These are phyloP conservation scores for Selaginella moellendorffii DNA, from an alignment of 75 land plant genomes.

Conservation along the genomic window DNA sequence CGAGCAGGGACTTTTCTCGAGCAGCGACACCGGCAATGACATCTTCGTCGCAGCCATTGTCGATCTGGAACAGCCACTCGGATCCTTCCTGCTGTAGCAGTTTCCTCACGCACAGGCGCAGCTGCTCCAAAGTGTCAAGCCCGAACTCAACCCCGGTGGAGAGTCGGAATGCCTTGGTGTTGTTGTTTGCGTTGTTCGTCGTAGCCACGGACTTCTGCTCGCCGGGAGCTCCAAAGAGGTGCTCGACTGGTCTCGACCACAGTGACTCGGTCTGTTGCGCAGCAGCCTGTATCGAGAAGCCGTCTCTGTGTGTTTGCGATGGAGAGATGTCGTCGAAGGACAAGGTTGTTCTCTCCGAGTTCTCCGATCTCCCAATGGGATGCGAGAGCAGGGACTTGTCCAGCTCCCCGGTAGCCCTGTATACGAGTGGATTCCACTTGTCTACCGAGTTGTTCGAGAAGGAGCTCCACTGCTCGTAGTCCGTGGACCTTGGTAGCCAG, in stretches of 20 bases:
- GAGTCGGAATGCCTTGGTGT: too few species aligned
- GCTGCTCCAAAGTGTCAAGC: constrained; percentile 37
- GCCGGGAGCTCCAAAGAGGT: constrained; percentile 42
- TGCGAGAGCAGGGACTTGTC: constrained; percentile 18
- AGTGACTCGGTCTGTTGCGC: constrained; percentile 45
- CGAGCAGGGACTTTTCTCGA: constrained; percentile 39
- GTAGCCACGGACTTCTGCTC: constrained; percentile 11
- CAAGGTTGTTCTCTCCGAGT: constrained; percentile 31
- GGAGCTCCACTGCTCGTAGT: constrained; percentile 15
- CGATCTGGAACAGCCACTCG: constrained; percentile 68
- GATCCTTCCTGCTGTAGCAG: constrained; percentile 76
- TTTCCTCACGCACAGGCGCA: constrained; percentile 49
- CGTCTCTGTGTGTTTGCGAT: constrained; percentile 41
- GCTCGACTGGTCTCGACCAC: constrained; percentile 93
- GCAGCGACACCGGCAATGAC: constrained; percentile 50
- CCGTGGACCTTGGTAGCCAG: background rate
- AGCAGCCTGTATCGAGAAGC: constrained; percentile 34
- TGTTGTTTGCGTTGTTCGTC: constrained; percentile 14
- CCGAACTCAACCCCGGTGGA: constrained; percentile 18
- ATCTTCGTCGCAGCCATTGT: constrained; percentile 79
- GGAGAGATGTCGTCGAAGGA: constrained; percentile 69
- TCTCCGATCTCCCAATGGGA: constrained; percentile 11
- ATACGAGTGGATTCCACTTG: constrained; percentile 31
- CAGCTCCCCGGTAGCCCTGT: constrained; percentile 32
- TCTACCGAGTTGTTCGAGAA: constrained; percentile 16